Evolutionary conservation across 805 yeast species (phyloP).

Genomic region (Metschnikowia chrysomelidarum): DNA sequence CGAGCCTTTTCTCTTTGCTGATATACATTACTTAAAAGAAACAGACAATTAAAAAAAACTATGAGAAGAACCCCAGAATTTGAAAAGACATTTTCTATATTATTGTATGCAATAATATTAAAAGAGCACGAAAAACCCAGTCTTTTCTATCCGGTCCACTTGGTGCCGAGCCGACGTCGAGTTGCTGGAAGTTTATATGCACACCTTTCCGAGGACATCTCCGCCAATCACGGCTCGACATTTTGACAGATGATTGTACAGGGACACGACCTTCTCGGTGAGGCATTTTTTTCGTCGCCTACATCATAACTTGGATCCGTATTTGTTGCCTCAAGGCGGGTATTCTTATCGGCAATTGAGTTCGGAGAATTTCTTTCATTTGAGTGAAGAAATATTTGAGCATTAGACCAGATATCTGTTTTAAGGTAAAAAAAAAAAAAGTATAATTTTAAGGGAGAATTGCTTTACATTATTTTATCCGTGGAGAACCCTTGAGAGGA

Average conservation of each 20-base stretch:
- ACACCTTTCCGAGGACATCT: slow-evolving; percentile 11
- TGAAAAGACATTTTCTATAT: too few species aligned
- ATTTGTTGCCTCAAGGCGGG: too few species aligned
- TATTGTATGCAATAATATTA: not conserved
- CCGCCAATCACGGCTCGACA: slow-evolving; percentile 8
- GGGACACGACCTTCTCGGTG: not conserved
- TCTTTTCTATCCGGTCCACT: not conserved
- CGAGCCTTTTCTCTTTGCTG: not conserved
- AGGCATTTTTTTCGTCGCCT: not conserved
- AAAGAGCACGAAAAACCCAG: not conserved
- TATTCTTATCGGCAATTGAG: slow-evolving; percentile 1
- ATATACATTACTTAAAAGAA: not conserved
- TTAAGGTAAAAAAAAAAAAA: too few species aligned
- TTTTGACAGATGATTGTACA: slow-evolving; percentile 10
- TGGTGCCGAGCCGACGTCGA: slow-evolving; percentile 5
- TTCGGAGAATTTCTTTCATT: not conserved
- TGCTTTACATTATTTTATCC: not conserved
- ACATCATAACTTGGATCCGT: too few species aligned
- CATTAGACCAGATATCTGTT: too few species aligned
- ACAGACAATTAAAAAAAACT: too few species aligned
- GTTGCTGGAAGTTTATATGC: not conserved
- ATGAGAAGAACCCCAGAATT: too few species aligned
- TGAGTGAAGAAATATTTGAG: not conserved
- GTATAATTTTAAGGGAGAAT: too few species aligned
- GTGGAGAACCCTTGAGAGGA: not conserved